These are phyloP conservation scores for Jacaranda copaia DNA, from an alignment of 257 asterid genomes.

Conservation along the genomic window DNA sequence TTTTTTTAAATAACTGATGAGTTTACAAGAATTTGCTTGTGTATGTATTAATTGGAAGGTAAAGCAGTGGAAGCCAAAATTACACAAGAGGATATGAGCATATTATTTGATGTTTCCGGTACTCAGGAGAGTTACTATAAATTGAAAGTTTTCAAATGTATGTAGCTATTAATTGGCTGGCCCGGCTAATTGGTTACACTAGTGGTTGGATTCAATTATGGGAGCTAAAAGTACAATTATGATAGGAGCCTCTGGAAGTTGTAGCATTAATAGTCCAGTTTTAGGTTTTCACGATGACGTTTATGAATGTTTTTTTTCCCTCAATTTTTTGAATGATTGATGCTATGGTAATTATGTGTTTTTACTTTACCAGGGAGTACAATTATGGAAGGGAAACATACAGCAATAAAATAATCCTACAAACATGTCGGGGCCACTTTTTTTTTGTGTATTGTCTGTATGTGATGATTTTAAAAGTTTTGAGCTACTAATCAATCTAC, in stretches of 20 bases:
- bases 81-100: not conserved
- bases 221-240: not conserved
- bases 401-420: too few relatives aligned
- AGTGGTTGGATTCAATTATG: not conserved
- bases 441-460: too few relatives aligned
- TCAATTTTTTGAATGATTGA: too few relatives aligned
- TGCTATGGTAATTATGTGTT: too few relatives aligned
- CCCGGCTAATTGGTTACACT: not conserved
- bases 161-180: not conserved
- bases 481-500: too few relatives aligned
- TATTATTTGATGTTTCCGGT: not conserved
- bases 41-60: not conserved
- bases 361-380: too few relatives aligned
- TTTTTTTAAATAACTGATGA: not conserved
- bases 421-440: too few relatives aligned
- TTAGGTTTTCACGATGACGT: not conserved
- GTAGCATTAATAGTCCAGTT: too few relatives aligned
- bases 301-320: too few relatives aligned
- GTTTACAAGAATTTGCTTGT: constrained; percentile 1
- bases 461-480: too few relatives aligned
- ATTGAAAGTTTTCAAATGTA: constrained; percentile 2
- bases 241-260: too few relatives aligned
- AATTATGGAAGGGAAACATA: too few relatives aligned
- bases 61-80: not conserved
- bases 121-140: not conserved